These are phyloP conservation scores for Boletus speciosus DNA, from an alignment of 768 basidiomycete species.

Conservation along the genomic window DNA sequence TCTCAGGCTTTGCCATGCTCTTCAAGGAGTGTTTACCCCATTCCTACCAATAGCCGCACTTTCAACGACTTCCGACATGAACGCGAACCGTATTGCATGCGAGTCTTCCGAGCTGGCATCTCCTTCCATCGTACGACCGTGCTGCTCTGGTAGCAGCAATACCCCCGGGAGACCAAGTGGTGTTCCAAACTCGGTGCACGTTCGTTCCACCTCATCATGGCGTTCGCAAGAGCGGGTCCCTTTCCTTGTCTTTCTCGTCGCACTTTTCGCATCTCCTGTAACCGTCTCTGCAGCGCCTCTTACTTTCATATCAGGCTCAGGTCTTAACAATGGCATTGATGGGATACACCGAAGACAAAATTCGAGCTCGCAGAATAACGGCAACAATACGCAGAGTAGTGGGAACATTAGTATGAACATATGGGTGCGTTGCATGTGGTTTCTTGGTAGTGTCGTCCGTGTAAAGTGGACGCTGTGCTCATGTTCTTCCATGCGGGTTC, in stretches of 20 bases:
- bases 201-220: slow-evolving; percentile 5
- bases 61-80: slow-evolving; percentile 5
- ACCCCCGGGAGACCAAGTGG: not conserved
- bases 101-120: not conserved
- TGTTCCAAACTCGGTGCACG: not conserved
- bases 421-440: slow-evolving; percentile 23
- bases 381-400: not conserved
- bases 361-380: not conserved
- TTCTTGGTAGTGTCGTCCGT: not conserved
- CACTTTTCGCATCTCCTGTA: not conserved
- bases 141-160: slow-evolving; percentile 8
- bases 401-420: slow-evolving; percentile 16
- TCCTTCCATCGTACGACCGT: not conserved
- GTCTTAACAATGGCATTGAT: not conserved
- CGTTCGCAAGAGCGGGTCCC: not conserved
- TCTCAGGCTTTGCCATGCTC: not conserved
- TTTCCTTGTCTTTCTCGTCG: not conserved
- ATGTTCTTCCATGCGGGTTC: not conserved
- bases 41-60: not conserved
- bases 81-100: not conserved
- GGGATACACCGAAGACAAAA: not conserved
- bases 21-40: not conserved
- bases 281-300: slow-evolving; percentile 10
- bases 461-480: not conserved
- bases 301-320: not conserved